These are phyloP conservation scores for Zangia roseola DNA, from an alignment of 768 basidiomycete genomes.

Conservation along the genomic window DNA sequence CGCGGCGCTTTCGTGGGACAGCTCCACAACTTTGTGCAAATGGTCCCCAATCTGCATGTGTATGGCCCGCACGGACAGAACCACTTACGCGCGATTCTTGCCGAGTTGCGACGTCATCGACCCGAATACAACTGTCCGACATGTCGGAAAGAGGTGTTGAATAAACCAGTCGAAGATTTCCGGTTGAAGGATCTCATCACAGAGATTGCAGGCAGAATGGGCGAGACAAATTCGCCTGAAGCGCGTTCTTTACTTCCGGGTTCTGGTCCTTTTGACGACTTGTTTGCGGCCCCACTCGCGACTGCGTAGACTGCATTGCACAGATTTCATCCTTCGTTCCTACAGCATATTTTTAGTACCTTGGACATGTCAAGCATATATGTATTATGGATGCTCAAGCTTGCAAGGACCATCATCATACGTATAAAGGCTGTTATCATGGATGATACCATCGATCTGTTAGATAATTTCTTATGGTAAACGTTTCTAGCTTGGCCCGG, in stretches of 20 bases:
- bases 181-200: conserved; percentile 56
- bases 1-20: conserved; percentile 20
- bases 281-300: conserved; percentile 34
- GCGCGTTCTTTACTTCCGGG: neutral
- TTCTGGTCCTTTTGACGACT: conserved; percentile 44
- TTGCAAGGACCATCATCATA: too few species aligned
- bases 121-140: conserved; percentile 68
- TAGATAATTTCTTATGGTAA: too few species aligned
- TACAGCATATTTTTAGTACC: too few species aligned
- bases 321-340: too few species aligned
- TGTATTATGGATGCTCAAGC: too few species aligned
- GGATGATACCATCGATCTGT: too few species aligned
- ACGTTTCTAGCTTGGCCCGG: too few species aligned
- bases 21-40: conserved; percentile 17
- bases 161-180: conserved; percentile 59
- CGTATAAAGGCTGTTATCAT: too few species aligned
- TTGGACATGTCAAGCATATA: too few species aligned
- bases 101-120: conserved; percentile 27
- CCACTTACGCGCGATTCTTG: conserved; percentile 19
- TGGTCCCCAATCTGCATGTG: conserved; percentile 21
- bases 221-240: conserved; percentile 43
- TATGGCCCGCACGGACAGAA: conserved; percentile 14
- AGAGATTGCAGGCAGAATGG: conserved; percentile 46
- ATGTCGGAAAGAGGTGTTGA: conserved; percentile 51
- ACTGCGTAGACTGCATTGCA: neutral